Evolutionary conservation across 305 asterid species (phyloP), one percentile per base, ranked within the genome.

Genomic region (Coffea humblotiana): DNA sequence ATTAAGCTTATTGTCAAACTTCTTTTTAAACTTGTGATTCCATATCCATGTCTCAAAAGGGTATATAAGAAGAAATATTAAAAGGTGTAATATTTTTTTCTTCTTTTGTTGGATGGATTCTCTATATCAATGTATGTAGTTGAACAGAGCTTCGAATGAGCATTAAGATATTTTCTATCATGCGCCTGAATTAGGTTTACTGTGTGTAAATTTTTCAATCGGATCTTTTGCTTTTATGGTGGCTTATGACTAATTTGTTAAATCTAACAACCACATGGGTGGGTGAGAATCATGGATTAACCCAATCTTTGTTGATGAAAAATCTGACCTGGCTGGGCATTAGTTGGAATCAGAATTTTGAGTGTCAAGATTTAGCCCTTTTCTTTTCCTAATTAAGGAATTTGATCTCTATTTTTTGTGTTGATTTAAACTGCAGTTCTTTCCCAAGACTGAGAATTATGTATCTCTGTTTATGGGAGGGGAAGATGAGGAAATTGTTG

Each of bases 361-460:
- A 15, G 12, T 21, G 45, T 23, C 23, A n/a, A 19, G 9, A 3
- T 66, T 68, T 49, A 32, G 27, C 27, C 43, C 16, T 0, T 66
- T 75, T 64, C 43, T 56, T 29, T 16, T 29, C 13, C 18, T 56
- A 56, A 23, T 75, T 25, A 4, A 48, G 21, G 12, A 18, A 56
- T 51, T 49, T 45, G 23, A 32, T n/a, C 19, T 72, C 29, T 72
- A 37, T 66, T 79, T 21, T 74, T 71, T 70, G 71, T 66, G 81
- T 60, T 45, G 79, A 78, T 74, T 81, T 77, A 32, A 78, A 81
- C 72, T 83, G 84, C 92, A 95, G 99, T 95, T 95, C 91, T 95
- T 95, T 85, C 99, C 99, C 15, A 95, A 94, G 89, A 87, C 88
- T 47, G 99, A 92, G 90, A 91, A 90, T 76, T 95, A 95, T 71